A percentile compares a stretch with the other conserved stretches of the same genome.
Conservation (phyloP, 106 monocot species). For the Dioscorea alata region DNA sequence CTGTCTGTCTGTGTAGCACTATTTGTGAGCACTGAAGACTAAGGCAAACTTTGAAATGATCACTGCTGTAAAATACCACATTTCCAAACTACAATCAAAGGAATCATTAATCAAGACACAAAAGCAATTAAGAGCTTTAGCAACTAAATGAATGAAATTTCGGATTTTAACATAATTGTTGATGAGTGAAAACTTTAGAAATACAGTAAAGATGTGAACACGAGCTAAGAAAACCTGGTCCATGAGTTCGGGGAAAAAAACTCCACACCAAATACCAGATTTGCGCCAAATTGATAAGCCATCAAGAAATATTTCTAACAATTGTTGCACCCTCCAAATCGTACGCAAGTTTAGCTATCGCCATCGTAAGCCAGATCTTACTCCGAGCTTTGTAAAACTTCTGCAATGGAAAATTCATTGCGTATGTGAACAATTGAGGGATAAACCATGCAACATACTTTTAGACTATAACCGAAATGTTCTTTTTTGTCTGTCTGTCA, state of each 20-base stretch:
- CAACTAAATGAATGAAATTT: neutral
- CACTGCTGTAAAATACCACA: slow-evolving; percentile 83
- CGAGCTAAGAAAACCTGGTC: slow-evolving; percentile 58
- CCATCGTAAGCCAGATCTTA: slow-evolving; percentile 71
- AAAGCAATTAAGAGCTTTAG: neutral
- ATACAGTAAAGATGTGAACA: slow-evolving; percentile 55
- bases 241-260: slow-evolving; percentile 67
- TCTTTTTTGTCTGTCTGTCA: too few species aligned
- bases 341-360: slow-evolving; percentile 44
- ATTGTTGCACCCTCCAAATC: slow-evolving; percentile 65
- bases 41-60: too few species aligned
- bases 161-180: slow-evolving; percentile 80
- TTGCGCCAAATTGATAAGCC: slow-evolving; percentile 49
- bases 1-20: too few species aligned
- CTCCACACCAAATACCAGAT: slow-evolving; percentile 50
- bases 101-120: neutral
- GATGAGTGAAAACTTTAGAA: slow-evolving; percentile 81
- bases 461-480: slow-evolving; percentile 40
- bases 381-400: slow-evolving; percentile 90
- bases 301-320: slow-evolving; percentile 75
- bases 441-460: slow-evolving; percentile 48
- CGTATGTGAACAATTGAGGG: slow-evolving; percentile 74
- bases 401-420: slow-evolving; percentile 79
- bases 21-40: slow-evolving; percentile 23
- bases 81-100: slow-evolving; percentile 56